A percentile compares a stretch with the other conserved stretches of the same genome.
Evolutionary conservation across 192 early-diverging fungal species (phyloP).

Genomic region (Neocallimastix lanati): DNA sequence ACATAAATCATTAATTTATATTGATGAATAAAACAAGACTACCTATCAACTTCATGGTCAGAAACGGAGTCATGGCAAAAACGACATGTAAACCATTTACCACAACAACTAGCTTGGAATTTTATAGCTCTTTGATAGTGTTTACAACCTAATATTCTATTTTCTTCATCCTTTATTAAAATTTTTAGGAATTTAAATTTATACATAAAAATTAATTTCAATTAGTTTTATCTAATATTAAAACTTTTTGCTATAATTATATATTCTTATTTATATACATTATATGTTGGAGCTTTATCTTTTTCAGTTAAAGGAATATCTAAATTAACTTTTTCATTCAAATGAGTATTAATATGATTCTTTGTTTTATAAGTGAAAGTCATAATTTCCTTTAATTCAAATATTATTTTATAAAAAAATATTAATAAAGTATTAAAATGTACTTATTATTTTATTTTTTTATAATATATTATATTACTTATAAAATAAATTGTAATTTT

Average conservation of each 20-base stretch:
- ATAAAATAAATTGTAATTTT: too few relatives aligned
- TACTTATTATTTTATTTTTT: too few relatives aligned
- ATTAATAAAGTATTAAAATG: neutral
- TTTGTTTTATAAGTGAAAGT: constrained; percentile 18
- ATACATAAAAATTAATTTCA: neutral
- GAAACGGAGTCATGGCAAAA: constrained; percentile 57
- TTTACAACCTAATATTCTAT: constrained; percentile 45
- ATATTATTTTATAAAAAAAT: neutral
- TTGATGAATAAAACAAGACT: neutral
- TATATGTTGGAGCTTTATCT: constrained; percentile 22
- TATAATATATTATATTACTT: too few relatives aligned
- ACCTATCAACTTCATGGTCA: constrained; percentile 53
- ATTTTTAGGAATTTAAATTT: too few relatives aligned
- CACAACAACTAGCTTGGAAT: constrained; percentile 55
- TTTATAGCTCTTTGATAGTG: constrained; percentile 60
- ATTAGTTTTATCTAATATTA: neutral
- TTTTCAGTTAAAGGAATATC: constrained; percentile 13
- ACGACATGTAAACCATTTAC: constrained; percentile 50
- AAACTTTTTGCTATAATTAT: too few relatives aligned
- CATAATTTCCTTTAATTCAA: constrained; percentile 24
- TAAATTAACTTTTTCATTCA: constrained; percentile 15
- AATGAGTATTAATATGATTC: constrained; percentile 14
- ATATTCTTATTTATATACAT: constrained; percentile 10
- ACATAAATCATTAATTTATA: neutral
- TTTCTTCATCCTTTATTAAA: constrained; percentile 22